Evolutionary conservation across 495 filamentous ascomycete species (phyloP).

Genomic region (Penicillium parvum): DNA sequence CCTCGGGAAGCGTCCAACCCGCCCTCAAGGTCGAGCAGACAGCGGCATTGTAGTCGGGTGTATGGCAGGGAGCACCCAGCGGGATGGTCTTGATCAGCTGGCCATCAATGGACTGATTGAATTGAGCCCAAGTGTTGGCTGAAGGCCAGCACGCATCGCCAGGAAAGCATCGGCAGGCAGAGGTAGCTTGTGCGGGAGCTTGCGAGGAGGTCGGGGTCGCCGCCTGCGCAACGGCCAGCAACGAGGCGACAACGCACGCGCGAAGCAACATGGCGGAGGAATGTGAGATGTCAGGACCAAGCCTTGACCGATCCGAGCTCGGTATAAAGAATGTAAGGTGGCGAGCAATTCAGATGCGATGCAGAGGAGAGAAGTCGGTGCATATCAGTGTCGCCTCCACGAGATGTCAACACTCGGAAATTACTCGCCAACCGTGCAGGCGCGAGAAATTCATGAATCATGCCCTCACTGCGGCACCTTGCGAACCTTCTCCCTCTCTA

Average conservation of each 20-base stretch:
- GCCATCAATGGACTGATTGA: conserved; percentile 38
- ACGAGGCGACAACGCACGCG: conserved; percentile 1
- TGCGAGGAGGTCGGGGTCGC: too few relatives aligned
- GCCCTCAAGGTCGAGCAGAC: conserved; percentile 19
- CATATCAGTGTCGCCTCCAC: too few relatives aligned
- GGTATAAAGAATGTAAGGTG: too few relatives aligned
- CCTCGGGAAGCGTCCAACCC: conserved; percentile 20
- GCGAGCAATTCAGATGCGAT: too few relatives aligned
- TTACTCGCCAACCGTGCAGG: too few relatives aligned
- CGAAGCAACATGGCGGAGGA: not conserved
- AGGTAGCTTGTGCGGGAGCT: conserved; percentile 1
- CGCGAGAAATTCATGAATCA: too few relatives aligned
- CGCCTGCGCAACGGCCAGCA: conserved; percentile 8
- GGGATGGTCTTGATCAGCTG: conserved; percentile 36
- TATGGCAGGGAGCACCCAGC: conserved; percentile 38
- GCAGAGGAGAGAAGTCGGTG: too few relatives aligned
- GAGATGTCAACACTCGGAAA: too few relatives aligned
- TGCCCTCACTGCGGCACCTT: too few relatives aligned
- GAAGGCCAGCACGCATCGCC: conserved; percentile 41
- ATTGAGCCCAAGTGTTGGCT: conserved; percentile 23
- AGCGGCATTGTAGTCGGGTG: conserved; percentile 21
- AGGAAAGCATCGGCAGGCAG: conserved; percentile 10
- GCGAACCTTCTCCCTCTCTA: too few relatives aligned
- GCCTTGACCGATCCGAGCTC: too few relatives aligned
- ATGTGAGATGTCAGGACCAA: not conserved